Conservation (phyloP, 2,329 filamentous ascomycete genomes). For the Trichoderma atrobrunneum region DNA sequence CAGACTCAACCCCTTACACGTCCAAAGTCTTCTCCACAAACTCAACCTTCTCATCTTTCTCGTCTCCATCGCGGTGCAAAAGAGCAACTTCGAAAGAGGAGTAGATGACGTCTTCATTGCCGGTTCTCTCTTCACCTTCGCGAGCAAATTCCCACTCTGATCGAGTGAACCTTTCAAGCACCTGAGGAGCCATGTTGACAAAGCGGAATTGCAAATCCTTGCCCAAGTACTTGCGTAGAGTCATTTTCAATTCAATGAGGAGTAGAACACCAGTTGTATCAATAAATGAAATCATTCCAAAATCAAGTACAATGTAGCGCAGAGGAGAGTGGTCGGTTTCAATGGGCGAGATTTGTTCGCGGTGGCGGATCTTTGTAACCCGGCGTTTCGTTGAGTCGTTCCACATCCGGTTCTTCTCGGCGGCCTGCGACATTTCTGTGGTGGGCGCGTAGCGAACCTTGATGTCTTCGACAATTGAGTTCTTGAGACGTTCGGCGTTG, state of each 20-base stretch:
- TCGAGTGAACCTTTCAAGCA: constrained; percentile 38
- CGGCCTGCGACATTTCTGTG: constrained; percentile 40
- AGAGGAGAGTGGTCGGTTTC: constrained; percentile 40
- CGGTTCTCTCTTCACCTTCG: constrained; percentile 28
- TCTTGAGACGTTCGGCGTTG: constrained; percentile 55
- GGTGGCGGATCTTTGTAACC: constrained; percentile 43
- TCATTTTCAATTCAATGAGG: constrained; percentile 46
- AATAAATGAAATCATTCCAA: constrained; percentile 49
- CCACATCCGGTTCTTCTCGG: constrained; percentile 48
- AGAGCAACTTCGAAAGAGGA: constrained; percentile 23
- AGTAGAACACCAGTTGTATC: constrained; percentile 53
- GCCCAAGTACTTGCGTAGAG: constrained; percentile 50
- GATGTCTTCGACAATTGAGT: constrained; percentile 47
- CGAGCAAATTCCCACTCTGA: constrained; percentile 37
- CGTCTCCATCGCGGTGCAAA: constrained; percentile 21
- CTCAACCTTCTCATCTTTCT: constrained; percentile 18
- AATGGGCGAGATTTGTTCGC: constrained; percentile 34
- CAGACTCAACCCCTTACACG: neutral
- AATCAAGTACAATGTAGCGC: constrained; percentile 50
- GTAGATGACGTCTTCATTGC: constrained; percentile 23
- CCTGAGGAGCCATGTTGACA: constrained; percentile 44
- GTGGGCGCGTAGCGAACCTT: constrained; percentile 41
- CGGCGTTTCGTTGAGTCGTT: constrained; percentile 50
- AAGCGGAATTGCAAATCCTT: constrained; percentile 46
- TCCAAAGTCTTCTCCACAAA: constrained; percentile 17